Base-by-base conservation (phyloP, 2,329 filamentous ascomycete genomes). In the Ascochyta lentis region DNA sequence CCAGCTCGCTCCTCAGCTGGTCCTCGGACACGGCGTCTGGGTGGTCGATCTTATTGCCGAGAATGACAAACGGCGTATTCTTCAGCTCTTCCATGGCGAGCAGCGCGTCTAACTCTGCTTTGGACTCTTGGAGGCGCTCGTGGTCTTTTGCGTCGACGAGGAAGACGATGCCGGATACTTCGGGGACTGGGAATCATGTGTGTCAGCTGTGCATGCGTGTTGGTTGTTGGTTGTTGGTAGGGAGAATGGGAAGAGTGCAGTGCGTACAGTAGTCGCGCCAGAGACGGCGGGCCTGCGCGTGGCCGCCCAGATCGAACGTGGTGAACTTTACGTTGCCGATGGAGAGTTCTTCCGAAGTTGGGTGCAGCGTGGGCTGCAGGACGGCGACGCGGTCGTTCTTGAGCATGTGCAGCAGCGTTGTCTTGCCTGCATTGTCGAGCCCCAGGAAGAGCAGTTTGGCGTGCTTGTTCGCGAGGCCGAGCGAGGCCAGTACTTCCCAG, bases 11-110 rank as follows among this genome's bases (percentile, higher is more conserved):
- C 78, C 95, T 87, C 73, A 98, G 85, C 81, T 97, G 92, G 71
- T 98, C 94, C 84, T 99, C 95, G 64, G 90, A 94, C 50, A 98
- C 89, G 61, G 95, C 95, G 68, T 96, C 90, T 49, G 93, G 93
- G 82, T 98, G 93, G 78, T 99, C 95, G 78, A 99, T 99, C 87
- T 99, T 99, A 87, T 99, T 99, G 69, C 95, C 95, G 62, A 99
- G 86, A 68, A 99, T 87, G 59, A 98, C 86, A 78, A 98, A 98
- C 50, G 95, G 95, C 8, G 96, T 95, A 84, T 96, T 97, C 76
- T 87, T 83, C 35, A 99, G 86, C 76, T 98, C 94, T 81, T 99
- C 95, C 94, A 99, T 97, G 60, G 91, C 88, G 66, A 99, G 85
- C 48, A 98, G 89, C 8, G 77, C 92, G 74, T 99, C 95, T 61